Base-by-base conservation (phyloP, 2,329 filamentous ascomycete genomes). In the Nemania sp. region DNA sequence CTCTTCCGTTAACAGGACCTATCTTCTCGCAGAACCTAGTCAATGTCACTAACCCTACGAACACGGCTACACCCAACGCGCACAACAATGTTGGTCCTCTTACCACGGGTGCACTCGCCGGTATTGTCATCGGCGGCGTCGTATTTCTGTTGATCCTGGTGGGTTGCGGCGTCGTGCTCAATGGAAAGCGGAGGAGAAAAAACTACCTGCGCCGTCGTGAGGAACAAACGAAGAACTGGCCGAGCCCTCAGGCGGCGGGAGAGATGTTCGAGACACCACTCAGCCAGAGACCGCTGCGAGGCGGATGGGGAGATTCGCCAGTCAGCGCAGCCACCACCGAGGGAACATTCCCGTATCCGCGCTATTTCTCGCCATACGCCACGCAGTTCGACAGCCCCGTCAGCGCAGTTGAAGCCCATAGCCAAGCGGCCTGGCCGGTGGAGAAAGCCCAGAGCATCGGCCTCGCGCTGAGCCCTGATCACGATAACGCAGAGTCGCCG, bases 301-400 rank as follows among this genome's bases (percentile, higher is more conserved):
- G 75, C 17, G 73, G 75, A 24, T 84, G 81, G 80, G 77, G 79
- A 20, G 78, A 81, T 57, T 82, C 77, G 22, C 82, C 76, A 0
- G 60, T 77, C 52, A 80, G 76, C 40, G 73, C 71, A 2, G 66
- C 65, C 37, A 73, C 73, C 1, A 74, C 77, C 40, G 56, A 56
- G 2, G 46, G 56, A 17, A 31, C 51, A 12, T 59, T 70, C 69
- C 54, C 62, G 0, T 75, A 73, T 57, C 70, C 73, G 1, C 75
- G 73, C 6, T 82, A 84, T 68, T 77, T 83, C 59, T 84, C 81
- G 3, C 83, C 83, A 0, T 86, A 86, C 64, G 76, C 74, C 17
- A 83, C 81, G 34, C 80, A 83, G 54, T 85, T 78, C 69, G 82
- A 74, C 66, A 84, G 81, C 62, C 83, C 83, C 0, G 73, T 82